phyloP scores from a whole-genome alignment of 1,284 basidiomycete genomes.

The Pseudozyma hubeiensis region DNA sequence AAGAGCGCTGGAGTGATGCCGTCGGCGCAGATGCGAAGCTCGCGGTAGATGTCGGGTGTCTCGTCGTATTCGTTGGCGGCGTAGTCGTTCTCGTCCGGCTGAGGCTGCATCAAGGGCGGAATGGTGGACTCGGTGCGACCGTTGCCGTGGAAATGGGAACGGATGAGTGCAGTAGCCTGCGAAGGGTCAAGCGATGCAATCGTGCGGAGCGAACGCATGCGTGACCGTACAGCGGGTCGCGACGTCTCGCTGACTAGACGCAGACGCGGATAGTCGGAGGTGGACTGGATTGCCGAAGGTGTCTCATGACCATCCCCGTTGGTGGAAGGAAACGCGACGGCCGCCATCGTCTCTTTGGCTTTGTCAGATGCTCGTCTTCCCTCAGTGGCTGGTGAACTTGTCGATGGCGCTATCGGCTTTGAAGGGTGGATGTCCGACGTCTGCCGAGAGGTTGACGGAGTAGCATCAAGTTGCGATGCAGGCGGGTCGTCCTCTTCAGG shows the following conservation, averaged over 20 bases:
- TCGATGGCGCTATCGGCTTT: slow-evolving; percentile 7
- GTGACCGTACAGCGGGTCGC: slow-evolving; percentile 27
- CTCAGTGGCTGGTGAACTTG: slow-evolving; percentile 3
- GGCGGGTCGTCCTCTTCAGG: slow-evolving; percentile 36
- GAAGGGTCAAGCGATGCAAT: slow-evolving; percentile 45
- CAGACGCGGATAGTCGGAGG: slow-evolving; percentile 45
- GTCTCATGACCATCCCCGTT: slow-evolving; percentile 7
- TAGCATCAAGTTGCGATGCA: slow-evolving; percentile 10
- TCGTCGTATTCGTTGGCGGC: slow-evolving; percentile 12
- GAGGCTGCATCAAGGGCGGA: slow-evolving; percentile 10
- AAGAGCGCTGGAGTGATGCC: slow-evolving; percentile 48
- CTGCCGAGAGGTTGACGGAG: slow-evolving; percentile 6
- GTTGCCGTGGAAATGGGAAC: slow-evolving; percentile 33
- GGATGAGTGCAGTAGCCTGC: slow-evolving; percentile 39
- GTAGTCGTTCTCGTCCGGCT: slow-evolving; percentile 20
- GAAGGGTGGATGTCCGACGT: neutral
- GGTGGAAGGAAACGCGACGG: slow-evolving; percentile 32
- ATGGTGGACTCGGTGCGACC: slow-evolving; percentile 29
- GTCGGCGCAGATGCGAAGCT: slow-evolving; percentile 44
- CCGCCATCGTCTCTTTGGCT: slow-evolving; percentile 11
- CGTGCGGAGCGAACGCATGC: slow-evolving; percentile 45
- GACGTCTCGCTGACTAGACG: slow-evolving; percentile 47
- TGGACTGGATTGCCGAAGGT: slow-evolving; percentile 44
- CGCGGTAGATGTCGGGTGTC: slow-evolving; percentile 39
- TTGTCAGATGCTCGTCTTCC: neutral